These are phyloP conservation scores for Xylariales sp. DNA, from an alignment of 2,329 filamentous ascomycete species.

Conservation along the genomic window DNA sequence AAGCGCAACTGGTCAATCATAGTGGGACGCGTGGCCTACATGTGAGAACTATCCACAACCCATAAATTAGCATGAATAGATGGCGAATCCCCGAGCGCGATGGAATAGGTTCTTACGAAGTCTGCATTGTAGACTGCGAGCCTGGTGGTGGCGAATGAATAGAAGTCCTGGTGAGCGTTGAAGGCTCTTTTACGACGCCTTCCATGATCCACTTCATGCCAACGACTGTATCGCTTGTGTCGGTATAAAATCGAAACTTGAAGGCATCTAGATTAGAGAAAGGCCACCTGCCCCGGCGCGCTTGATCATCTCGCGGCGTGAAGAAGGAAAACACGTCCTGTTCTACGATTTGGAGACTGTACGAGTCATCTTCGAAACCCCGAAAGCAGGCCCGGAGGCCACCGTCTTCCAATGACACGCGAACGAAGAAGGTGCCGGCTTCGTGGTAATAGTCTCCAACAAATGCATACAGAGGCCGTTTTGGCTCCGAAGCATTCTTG, in stretches of 20 bases:
- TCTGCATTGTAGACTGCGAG: not conserved
- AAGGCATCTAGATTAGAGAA: not conserved
- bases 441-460: conserved; percentile 8
- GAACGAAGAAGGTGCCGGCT: conserved; percentile 6
- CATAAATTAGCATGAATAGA: not conserved
- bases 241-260: conserved; percentile 4
- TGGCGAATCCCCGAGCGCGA: not conserved
- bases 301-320: conserved; percentile 4
- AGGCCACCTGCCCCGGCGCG: conserved; percentile 1
- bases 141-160: not conserved
- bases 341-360: not conserved
- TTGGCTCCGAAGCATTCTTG: not conserved
- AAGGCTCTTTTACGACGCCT: not conserved
- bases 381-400: not conserved
- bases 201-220: conserved; percentile 1
- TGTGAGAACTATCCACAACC: not conserved
- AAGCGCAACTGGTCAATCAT: not conserved
- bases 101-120: not conserved
- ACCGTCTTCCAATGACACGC: not conserved
- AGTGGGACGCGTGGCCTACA: not conserved
- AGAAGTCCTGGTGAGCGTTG: not conserved
- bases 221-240: not conserved
- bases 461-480: conserved; percentile 1
- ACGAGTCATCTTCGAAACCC: conserved; percentile 2
- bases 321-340: conserved; percentile 9